phyloP scores from a whole-genome alignment of 2,329 filamentous ascomycete genomes.

The Fusarium tupiense region DNA sequence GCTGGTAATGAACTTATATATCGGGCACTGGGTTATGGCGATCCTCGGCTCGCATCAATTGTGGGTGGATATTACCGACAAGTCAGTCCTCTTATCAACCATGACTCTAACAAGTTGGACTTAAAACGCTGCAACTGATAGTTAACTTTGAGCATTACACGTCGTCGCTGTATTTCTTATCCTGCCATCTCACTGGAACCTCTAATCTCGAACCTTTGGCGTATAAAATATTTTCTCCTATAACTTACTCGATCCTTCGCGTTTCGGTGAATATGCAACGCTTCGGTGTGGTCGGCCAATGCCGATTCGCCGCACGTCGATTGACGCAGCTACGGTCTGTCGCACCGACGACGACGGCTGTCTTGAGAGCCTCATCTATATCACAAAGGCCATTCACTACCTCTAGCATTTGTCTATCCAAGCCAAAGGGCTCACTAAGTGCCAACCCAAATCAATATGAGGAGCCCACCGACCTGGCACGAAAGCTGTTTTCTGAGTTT shows the following conservation, averaged over 20 bases:
- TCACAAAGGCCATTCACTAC: slow-evolving; percentile 21
- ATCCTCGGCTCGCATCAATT: slow-evolving; percentile 29
- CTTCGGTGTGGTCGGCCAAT: slow-evolving; percentile 40
- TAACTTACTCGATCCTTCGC: neutral
- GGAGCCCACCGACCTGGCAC: slow-evolving; percentile 34
- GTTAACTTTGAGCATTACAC: neutral
- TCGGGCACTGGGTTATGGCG: slow-evolving; percentile 9
- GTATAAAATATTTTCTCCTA: neutral
- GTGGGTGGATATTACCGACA: slow-evolving; percentile 40
- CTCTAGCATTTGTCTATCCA: slow-evolving; percentile 25
- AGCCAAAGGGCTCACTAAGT: slow-evolving; percentile 35
- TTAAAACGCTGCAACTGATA: neutral
- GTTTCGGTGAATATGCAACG: slow-evolving; percentile 31
- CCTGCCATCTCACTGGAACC: neutral
- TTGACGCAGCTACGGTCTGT: slow-evolving; percentile 28
- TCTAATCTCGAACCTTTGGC: neutral
- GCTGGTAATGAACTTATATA: neutral
- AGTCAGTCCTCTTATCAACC: slow-evolving; percentile 32
- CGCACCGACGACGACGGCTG: slow-evolving; percentile 16
- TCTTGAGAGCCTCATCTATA: slow-evolving; percentile 3
- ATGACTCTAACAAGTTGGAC: slow-evolving; percentile 20
- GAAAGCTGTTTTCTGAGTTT: slow-evolving; percentile 46
- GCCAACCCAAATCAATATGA: slow-evolving; percentile 33
- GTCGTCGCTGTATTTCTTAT: neutral
- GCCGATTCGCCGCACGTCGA: slow-evolving; percentile 40